Conservation (phyloP, 2,329 filamentous ascomycete genomes). For the Emydomyces testavorans region DNA sequence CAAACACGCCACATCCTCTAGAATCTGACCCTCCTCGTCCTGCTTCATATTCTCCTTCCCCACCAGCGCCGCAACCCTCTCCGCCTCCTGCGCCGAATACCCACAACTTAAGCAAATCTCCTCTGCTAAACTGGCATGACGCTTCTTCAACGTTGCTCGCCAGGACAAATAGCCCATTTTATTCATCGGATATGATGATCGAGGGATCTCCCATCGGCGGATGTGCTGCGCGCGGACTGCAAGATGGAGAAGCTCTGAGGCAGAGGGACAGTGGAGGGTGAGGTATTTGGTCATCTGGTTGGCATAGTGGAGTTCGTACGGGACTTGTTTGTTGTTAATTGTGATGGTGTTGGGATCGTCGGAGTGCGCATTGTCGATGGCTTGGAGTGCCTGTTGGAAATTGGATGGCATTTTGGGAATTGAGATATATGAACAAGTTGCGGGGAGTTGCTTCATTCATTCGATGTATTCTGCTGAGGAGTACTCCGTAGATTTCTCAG, state of each 20-base stretch:
- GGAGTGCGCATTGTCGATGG: constrained; percentile 64
- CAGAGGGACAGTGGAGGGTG: constrained; percentile 45
- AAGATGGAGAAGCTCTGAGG: constrained; percentile 56
- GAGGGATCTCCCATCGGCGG: constrained; percentile 71
- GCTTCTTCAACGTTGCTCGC: constrained; percentile 61
- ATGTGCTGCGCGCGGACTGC: constrained; percentile 80
- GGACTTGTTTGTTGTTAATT: constrained; percentile 37
- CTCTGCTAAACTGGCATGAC: constrained; percentile 52
- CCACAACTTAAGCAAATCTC: constrained; percentile 44
- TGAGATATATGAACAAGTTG: neutral
- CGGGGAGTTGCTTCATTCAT: neutral
- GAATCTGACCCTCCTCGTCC: constrained; percentile 48
- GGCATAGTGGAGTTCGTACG: constrained; percentile 76
- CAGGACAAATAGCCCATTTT: constrained; percentile 68
- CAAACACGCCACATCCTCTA: constrained; percentile 78
- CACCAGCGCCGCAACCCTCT: constrained; percentile 58
- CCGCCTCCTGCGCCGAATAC: constrained; percentile 44
- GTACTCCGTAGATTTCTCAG: neutral
- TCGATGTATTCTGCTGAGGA: too few relatives aligned
- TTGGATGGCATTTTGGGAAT: constrained; percentile 22
- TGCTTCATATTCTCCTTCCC: constrained; percentile 60
- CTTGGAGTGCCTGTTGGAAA: constrained; percentile 43
- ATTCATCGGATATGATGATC: constrained; percentile 60
- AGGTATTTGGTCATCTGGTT: constrained; percentile 69
- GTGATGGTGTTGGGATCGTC: constrained; percentile 51